These are phyloP conservation scores for Pezicula rhizophila DNA, from an alignment of 2,329 filamentous ascomycete genomes.

Conservation along the genomic window DNA sequence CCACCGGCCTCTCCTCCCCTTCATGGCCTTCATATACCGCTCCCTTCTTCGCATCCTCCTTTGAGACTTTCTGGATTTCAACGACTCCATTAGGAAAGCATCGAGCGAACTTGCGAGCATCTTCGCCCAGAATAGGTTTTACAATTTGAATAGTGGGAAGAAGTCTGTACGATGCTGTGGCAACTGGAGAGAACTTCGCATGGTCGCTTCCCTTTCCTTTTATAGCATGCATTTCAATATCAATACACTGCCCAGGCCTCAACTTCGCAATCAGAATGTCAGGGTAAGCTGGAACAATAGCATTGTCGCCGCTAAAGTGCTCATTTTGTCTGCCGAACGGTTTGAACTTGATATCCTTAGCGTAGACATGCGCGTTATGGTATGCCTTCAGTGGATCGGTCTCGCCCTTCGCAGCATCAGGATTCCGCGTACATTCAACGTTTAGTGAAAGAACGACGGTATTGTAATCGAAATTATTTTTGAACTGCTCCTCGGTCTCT, in stretches of 20 bases:
- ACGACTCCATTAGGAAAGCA: slow-evolving; percentile 93
- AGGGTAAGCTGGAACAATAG: slow-evolving; percentile 75
- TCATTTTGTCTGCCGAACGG: slow-evolving; percentile 68
- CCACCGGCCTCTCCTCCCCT: slow-evolving; percentile 82
- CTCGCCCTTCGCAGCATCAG: slow-evolving; percentile 63
- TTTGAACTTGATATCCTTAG: slow-evolving; percentile 68
- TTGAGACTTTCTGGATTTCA: slow-evolving; percentile 65
- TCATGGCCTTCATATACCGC: slow-evolving; percentile 67
- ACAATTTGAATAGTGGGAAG: slow-evolving; percentile 82
- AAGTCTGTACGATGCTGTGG: slow-evolving; percentile 87
- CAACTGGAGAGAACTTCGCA: slow-evolving; percentile 94
- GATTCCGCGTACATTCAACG: slow-evolving; percentile 74
- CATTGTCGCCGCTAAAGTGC: slow-evolving; percentile 61
- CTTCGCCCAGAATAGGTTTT: slow-evolving; percentile 74
- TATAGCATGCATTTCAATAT: slow-evolving; percentile 85
- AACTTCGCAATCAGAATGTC: slow-evolving; percentile 93
- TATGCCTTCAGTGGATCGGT: slow-evolving; percentile 81
- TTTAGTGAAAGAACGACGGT: slow-evolving; percentile 75
- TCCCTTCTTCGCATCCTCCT: slow-evolving; percentile 55
- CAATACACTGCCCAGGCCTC: slow-evolving; percentile 81
- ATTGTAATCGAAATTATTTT: slow-evolving; percentile 71
- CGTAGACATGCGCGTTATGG: slow-evolving; percentile 78
- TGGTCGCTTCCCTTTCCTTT: slow-evolving; percentile 93
- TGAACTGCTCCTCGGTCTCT: slow-evolving; percentile 45
- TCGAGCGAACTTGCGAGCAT: slow-evolving; percentile 81